phyloP scores from a whole-genome alignment of 257 asterid genomes.

The Fraxinus americana region DNA sequence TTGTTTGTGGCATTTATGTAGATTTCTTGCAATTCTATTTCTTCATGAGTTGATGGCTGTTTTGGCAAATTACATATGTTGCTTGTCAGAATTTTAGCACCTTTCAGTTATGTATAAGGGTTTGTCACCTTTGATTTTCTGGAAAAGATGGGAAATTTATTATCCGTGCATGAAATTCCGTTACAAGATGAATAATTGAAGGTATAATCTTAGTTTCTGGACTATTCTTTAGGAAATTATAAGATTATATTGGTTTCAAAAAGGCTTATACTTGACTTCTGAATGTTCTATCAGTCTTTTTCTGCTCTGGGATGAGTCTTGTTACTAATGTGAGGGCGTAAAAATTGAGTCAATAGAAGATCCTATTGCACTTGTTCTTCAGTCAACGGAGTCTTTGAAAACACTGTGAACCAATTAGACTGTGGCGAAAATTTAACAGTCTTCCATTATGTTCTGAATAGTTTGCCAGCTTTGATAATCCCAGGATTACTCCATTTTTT shows the following conservation, averaged over 20 bases:
- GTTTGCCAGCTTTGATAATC: not conserved
- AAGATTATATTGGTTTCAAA: constrained; percentile 13
- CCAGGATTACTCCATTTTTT: not conserved
- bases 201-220: constrained; percentile 10
- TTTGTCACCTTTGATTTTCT: constrained; percentile 8
- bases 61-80: constrained; percentile 15
- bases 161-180: not conserved
- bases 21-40: constrained; percentile 16
- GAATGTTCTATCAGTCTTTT: not conserved
- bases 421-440: not conserved
- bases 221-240: constrained; percentile 4
- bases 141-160: constrained; percentile 1
- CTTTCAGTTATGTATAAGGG: constrained; percentile 6
- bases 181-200: not conserved
- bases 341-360: not conserved
- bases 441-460: not conserved
- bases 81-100: not conserved
- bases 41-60: constrained; percentile 20
- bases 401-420: not conserved
- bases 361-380: not conserved
- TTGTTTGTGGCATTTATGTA: constrained; percentile 17
- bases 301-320: not conserved
- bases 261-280: constrained; percentile 2
- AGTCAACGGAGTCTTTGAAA: not conserved
- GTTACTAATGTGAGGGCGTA: not conserved